Evolutionary conservation across 495 filamentous ascomycete species (phyloP).

Genomic region (Penicillium samsonianum): DNA sequence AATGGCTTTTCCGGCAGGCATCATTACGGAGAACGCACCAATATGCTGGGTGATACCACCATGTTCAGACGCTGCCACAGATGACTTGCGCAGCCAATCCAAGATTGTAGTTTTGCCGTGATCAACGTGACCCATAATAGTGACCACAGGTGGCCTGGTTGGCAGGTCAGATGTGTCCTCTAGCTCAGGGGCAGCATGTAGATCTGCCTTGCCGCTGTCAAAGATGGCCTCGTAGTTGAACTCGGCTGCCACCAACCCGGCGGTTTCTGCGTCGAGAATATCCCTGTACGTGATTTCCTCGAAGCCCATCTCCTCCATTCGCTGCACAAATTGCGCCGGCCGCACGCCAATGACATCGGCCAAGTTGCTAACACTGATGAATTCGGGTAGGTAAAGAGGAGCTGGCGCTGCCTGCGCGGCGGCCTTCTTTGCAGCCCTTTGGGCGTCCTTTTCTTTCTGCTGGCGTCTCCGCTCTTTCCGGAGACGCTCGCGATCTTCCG

Average conservation of each 20-base stretch:
- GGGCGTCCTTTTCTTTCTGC: slow-evolving; percentile 48
- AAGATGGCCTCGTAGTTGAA: slow-evolving; percentile 90
- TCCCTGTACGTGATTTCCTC: slow-evolving; percentile 76
- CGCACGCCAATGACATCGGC: slow-evolving; percentile 75
- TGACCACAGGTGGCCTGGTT: slow-evolving; percentile 85
- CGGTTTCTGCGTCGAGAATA: slow-evolving; percentile 85
- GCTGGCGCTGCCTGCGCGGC: slow-evolving; percentile 44
- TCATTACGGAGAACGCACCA: slow-evolving; percentile 91
- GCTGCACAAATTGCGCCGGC: slow-evolving; percentile 67
- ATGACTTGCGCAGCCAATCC: slow-evolving; percentile 91
- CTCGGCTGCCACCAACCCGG: slow-evolving; percentile 86
- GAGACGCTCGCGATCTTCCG: slow-evolving; percentile 33
- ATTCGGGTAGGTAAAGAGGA: slow-evolving; percentile 81
- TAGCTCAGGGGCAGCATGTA: slow-evolving; percentile 66
- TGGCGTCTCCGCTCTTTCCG: slow-evolving; percentile 45
- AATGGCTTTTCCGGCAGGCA: slow-evolving; percentile 82
- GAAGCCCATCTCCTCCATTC: slow-evolving; percentile 76
- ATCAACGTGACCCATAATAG: slow-evolving; percentile 99
- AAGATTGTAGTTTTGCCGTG: slow-evolving; percentile 98
- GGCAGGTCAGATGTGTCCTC: slow-evolving; percentile 73
- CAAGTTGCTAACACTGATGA: slow-evolving; percentile 83
- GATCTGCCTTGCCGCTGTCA: slow-evolving; percentile 67
- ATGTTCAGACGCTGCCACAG: slow-evolving; percentile 85
- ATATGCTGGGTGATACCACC: slow-evolving; percentile 99
- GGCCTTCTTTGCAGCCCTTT: slow-evolving; percentile 37